Percentiles rank a stretch among this genome's conserved stretches.
Conservation (phyloP, 1,284 basidiomycete species). For the Leccinum angustisporum region DNA sequence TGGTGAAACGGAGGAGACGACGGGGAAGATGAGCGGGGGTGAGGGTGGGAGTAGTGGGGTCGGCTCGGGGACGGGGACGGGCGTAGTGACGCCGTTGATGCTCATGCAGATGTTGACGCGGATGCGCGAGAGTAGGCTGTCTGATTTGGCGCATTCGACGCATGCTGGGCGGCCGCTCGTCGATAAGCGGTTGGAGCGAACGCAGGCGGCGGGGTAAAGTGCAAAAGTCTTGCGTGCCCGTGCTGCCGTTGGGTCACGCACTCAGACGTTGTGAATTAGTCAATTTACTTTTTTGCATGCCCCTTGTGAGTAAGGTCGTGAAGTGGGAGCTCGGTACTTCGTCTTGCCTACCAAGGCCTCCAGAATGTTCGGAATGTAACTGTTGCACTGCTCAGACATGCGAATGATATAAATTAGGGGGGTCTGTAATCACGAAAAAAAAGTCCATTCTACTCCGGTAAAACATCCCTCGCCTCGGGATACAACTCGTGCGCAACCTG, state of each 20-base stretch:
- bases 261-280: too few species aligned
- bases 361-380: too few species aligned
- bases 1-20: conserved; percentile 11
- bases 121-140: conserved; percentile 70
- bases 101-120: conserved; percentile 54
- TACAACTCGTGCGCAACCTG: conserved; percentile 57
- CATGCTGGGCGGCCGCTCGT: conserved; percentile 46
- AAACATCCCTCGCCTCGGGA: conserved; percentile 35
- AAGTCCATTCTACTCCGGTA: background rate
- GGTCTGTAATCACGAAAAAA: too few species aligned
- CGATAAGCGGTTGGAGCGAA: conserved; percentile 69
- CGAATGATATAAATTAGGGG: too few species aligned
- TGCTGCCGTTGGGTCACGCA: too few species aligned
- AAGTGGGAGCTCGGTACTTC: too few species aligned
- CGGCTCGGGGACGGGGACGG: background rate
- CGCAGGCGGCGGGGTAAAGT: conserved; percentile 55
- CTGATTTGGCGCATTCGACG: conserved; percentile 52
- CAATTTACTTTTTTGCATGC: too few species aligned
- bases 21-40: conserved; percentile 11
- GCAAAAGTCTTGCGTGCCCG: background rate
- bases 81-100: conserved; percentile 51
- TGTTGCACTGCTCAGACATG: too few species aligned
- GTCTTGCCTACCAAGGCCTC: too few species aligned
- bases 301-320: too few species aligned
- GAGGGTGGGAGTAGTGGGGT: background rate